A percentile compares a stretch with the other conserved stretches of the same genome.
Evolutionary conservation across 2,329 filamentous ascomycete genomes (phyloP).

Genomic region (Corinectria fuckeliana): DNA sequence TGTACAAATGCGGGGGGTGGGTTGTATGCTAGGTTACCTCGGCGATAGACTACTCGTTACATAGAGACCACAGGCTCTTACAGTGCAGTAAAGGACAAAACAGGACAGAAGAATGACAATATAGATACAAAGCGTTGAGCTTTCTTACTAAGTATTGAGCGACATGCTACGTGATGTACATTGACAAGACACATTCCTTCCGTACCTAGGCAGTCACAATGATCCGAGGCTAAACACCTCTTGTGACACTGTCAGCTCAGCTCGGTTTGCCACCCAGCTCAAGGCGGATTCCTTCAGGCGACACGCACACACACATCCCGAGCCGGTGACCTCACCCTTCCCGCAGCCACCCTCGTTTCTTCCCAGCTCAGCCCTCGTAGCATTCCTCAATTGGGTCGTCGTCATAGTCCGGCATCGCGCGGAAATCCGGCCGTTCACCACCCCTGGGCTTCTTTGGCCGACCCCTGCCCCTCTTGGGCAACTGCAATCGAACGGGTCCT

Average conservation of each 20-base stretch:
- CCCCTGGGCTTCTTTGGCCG: constrained; percentile 28
- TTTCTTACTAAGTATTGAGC: neutral
- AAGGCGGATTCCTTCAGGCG: neutral
- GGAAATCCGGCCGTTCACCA: constrained; percentile 42
- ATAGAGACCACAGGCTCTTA: constrained; percentile 6
- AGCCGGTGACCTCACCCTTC: constrained; percentile 9
- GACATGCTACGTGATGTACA: neutral
- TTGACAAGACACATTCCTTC: neutral
- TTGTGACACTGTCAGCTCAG: constrained; percentile 6
- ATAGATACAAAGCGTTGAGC: neutral
- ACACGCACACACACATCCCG: neutral
- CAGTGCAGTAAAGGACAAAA: neutral
- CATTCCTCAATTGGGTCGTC: constrained; percentile 44
- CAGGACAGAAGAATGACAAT: neutral
- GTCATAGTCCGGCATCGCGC: constrained; percentile 42
- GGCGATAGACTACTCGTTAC: constrained; percentile 10
- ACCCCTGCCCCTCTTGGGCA: constrained; percentile 19
- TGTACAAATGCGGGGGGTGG: constrained; percentile 5
- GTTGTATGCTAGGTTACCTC: constrained; percentile 5
- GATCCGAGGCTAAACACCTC: neutral
- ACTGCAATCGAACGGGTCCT: constrained; percentile 2
- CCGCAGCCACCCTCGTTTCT: constrained; percentile 1
- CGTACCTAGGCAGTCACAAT: neutral
- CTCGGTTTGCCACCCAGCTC: constrained; percentile 3
- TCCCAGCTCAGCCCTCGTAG: constrained; percentile 10